Evolutionary conservation across 164 flowering plant species (phyloP), one percentile per base, ranked within the genome.

Genomic region (Liriodendron chinense): DNA sequence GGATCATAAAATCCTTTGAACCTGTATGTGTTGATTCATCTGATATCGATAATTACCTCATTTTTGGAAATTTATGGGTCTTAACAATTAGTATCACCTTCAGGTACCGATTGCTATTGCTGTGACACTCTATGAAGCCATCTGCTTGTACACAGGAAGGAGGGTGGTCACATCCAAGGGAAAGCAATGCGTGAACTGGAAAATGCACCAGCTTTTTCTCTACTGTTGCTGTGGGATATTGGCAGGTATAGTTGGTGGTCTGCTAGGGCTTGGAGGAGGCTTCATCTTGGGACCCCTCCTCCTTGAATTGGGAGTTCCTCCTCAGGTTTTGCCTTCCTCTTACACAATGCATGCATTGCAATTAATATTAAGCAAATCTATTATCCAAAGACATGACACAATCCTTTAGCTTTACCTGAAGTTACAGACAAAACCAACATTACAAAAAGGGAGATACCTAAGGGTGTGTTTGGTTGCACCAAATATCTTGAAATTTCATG

Each of bases 71-170:
- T 69, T 1, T 10, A 2, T 9, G 9, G 43, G 22, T 34, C 78
- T 34, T 34, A 34, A 34, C 3, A 34, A 34, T 34, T 34, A 34
- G 5, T 34, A 34, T 10, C 50, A 53, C 20, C 14, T 22, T 23
- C 70, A 91, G 95, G 84, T 89, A 23, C 96, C 96, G 1, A 81
- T 91, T 47, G 88, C 96, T 9, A 79, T 72, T 23, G 79, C 83
- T 1, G 89, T 87, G 9, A 81, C 92, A 3, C 67, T 84, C 13
- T 90, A 85, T 68, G 92, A 91, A 83, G 87, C 79, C 47, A 66
- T 82, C 23, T 62, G 77, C 77, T 76, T 86, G 68, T 84, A 84
- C 78, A 86, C 72, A 71, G 88, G 88, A 65, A 82, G 53, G 53
- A 79, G 88, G 66, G 77, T 64, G 25, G 80, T 85, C 72, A 74